Evolutionary conservation across 2,329 filamentous ascomycete genomes (phyloP), one percentile per base, ranked within the genome.

Genomic region (Parastagonospora avenae): DNA sequence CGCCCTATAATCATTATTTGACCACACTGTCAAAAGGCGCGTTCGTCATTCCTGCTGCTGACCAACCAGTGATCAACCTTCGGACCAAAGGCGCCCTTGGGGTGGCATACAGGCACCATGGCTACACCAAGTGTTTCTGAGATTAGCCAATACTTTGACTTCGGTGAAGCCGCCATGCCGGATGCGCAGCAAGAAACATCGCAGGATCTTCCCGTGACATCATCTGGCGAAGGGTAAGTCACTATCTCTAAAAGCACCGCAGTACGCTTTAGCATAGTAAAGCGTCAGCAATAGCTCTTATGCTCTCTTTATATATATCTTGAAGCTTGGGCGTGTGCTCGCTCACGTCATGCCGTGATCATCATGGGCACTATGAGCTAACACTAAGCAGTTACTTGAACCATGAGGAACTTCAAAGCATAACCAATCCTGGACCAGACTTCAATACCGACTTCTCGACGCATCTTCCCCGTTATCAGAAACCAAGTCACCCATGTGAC

Each of bases 391-490:
- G 59, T 29, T 38, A 43, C 24, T 4, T 31, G 16, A 14, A 46
- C 19, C 37, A 45, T 9, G 31, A 52, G 9, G 28, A 51, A 9
- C 36, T 52, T n/a, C 40, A 47, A 48, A 31, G 24, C 7, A 19
- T 56, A 32, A 46, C 45, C 36, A 49, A 53, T 28, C 40, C 47
- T 8, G 37, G 32, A 43, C 41, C 46, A 35, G 70, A 72, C 14
- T 74, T 68, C 55, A 71, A 77, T 57, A 71, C 67, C 24, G 73
- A 78, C 54, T 79, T 79, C 51, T 74, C 74, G 5, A 74, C 69
- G 54, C 80, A 74, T 73, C 74, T 81, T 14, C 77, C 78, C 29
- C 66, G 74, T 50, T 80, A 80, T 53, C 68, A 76, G 31, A 76
- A 78, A 46, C 76, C 77, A 6, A 67, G 72, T 30, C 68, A 75